These are phyloP conservation scores for Inga laurina DNA, from an alignment of 306 rosid species.

Conservation along the genomic window DNA sequence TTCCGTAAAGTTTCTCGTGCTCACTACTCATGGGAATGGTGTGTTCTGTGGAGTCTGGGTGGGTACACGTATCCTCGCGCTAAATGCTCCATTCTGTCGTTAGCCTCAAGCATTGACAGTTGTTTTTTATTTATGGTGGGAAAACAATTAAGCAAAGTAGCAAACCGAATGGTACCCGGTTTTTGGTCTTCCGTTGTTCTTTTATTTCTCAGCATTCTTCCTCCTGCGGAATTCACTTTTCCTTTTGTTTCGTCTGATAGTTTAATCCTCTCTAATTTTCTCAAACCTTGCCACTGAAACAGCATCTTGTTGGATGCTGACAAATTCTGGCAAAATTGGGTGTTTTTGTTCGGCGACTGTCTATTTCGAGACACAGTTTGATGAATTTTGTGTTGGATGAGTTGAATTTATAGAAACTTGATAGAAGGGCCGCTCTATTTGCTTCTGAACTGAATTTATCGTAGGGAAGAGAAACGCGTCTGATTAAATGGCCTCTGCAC, in stretches of 20 bases:
- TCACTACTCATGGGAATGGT: background rate
- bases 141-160: background rate
- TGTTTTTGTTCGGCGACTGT: background rate
- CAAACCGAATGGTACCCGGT: background rate
- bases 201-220: background rate
- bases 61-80: conserved; percentile 24
- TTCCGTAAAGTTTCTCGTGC: background rate
- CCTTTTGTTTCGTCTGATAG: conserved; percentile 11
- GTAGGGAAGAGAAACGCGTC: background rate
- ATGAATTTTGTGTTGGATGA: conserved; percentile 19
- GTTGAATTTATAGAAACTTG: conserved; percentile 23
- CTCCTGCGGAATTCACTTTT: background rate
- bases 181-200: background rate
- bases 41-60: conserved; percentile 26
- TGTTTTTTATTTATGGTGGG: conserved; percentile 9
- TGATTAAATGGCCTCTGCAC: conserved; percentile 63
- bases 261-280: conserved; percentile 11
- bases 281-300: background rate
- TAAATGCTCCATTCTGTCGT: background rate
- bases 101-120: background rate
- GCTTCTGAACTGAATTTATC: conserved; percentile 31
- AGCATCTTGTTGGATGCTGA: conserved; percentile 37
- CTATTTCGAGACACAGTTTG: conserved; percentile 18
- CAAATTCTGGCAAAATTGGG: conserved; percentile 24
- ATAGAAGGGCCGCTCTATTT: conserved; percentile 18